Evolutionary conservation across 2,329 filamentous ascomycete genomes (phyloP).

Genomic region (Hirsutella minnesotensis): DNA sequence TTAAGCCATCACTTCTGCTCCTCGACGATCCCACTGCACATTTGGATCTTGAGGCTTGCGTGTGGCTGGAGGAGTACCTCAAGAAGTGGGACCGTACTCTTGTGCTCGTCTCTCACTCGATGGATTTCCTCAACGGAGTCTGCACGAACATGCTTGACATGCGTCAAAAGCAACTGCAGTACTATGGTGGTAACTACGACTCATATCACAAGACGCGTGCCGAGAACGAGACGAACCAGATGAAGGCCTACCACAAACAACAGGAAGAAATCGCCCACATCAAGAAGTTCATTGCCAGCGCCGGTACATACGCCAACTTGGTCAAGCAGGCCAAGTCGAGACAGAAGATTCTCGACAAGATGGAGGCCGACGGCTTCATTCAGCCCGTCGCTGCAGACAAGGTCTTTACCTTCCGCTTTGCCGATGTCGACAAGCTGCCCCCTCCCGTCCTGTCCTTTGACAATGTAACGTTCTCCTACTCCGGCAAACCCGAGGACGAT

Average conservation of each 20-base stretch:
- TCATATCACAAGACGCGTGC: slow-evolving; percentile 88
- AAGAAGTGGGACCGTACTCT: slow-evolving; percentile 99
- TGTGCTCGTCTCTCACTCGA: slow-evolving; percentile 90
- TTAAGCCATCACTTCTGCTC: slow-evolving; percentile 89
- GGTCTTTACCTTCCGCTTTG: slow-evolving; percentile 96
- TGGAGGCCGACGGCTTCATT: slow-evolving; percentile 99
- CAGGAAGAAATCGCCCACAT: slow-evolving; percentile 99
- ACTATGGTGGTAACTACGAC: slow-evolving; percentile 99
- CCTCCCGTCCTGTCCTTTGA: slow-evolving; percentile 94
- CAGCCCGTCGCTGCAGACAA: slow-evolving; percentile 75
- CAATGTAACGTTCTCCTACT: slow-evolving; percentile 96
- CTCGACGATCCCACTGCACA: slow-evolving; percentile 98
- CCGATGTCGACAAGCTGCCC: slow-evolving; percentile 97
- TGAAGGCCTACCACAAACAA: slow-evolving; percentile 98
- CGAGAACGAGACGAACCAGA: slow-evolving; percentile 96
- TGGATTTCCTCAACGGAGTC: slow-evolving; percentile 99
- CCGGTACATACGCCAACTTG: slow-evolving; percentile 99
- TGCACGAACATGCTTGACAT: slow-evolving; percentile 99
- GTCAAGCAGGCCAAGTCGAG: slow-evolving; percentile 97
- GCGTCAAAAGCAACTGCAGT: slow-evolving; percentile 76
- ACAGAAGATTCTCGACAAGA: slow-evolving; percentile 99
- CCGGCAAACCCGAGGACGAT: slow-evolving; percentile 76
- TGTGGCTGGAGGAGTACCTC: slow-evolving; percentile 98
- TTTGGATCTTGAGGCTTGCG: slow-evolving; percentile 97
- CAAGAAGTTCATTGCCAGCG: slow-evolving; percentile 99